A percentile compares a stretch with the other conserved stretches of the same genome.
Evolutionary conservation across 1,139 yeast genomes (phyloP).

Genomic region (Saccharomyces hybrid): DNA sequence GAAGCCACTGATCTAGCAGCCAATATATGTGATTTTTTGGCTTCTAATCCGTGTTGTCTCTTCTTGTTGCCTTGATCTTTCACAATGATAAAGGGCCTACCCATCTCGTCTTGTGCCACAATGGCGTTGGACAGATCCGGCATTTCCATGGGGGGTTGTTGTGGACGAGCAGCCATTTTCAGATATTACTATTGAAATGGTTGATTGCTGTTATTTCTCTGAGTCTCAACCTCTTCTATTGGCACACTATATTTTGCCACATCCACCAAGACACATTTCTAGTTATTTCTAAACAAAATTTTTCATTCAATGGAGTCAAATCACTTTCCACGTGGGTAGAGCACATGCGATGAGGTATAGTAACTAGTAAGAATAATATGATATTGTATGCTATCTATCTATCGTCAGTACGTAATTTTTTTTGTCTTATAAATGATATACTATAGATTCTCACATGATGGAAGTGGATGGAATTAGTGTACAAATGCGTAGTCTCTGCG

Average conservation of each 20-base stretch:
- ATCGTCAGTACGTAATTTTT: background rate
- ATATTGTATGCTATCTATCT: background rate
- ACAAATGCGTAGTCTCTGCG: no score
- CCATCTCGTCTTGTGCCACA: no score
- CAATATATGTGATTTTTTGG: no score
- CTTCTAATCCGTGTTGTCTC: no score
- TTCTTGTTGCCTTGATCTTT: no score
- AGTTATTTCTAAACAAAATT: background rate
- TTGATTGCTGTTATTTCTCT: constrained; percentile 40
- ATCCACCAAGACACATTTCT: background rate
- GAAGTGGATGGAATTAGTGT: background rate
- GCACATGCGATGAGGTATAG: background rate
- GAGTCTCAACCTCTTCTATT: background rate
- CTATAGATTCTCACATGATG: background rate
- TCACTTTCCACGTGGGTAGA: background rate
- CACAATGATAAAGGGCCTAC: no score
- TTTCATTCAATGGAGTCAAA: background rate
- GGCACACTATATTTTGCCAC: background rate
- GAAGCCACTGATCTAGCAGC: no score
- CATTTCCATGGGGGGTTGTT: no score
- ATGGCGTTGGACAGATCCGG: no score
- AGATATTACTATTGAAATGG: no score
- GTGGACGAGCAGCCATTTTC: no score
- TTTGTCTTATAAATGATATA: background rate
- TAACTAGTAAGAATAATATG: background rate